Base-by-base conservation (phyloP, 1,139 yeast genomes). In the Suhomyces bribrorum region DNA sequence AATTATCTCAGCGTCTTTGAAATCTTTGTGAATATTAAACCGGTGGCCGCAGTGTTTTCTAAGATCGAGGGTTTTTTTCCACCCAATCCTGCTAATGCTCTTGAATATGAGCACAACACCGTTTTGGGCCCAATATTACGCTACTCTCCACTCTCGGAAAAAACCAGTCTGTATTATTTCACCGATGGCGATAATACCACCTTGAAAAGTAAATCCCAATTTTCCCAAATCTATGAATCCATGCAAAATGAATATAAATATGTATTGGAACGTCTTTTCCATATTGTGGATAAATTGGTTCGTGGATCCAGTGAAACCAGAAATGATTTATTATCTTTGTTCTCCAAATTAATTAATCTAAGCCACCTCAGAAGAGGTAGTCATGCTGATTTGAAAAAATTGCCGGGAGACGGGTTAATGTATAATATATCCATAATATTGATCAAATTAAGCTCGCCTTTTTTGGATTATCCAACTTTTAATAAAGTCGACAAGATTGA, bases 301-400 rank as follows among this genome's bases (percentile, higher is more conserved):
- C 75, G 97, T 46, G 86, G 90, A 0, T 81, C 89, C 2, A 61
- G 76, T 0, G 67, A 70, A 26, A 76, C 96, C 0, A 74, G 97
- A 47, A 66, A 64, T 28, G 80, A 68, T 31, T 57, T 90, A 37
- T 63, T 92, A 45, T 60, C 69, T 38, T 89, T 84, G 74, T 79
- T 90, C 59, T 85, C 85, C 2, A 75, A 73, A 27, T 73, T 89
- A 31, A 75, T 88, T 14, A 87, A 90, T 53, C 71, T 78, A 42
- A 89, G 90, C 57, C 97, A 90, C 62, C 75, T 87, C 52, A 79
- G 97, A 62, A 77, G 86, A 50, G 97, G 97, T 33, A 81, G 86
- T 49, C 95, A 86, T 59, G 86, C 92, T 4, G 83, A 86, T 52
- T 75, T 78, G 7, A 66, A 73, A 14, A 76, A 79, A 39, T 68